Evolutionary conservation across 2,329 filamentous ascomycete species (phyloP), one percentile per base, ranked within the genome.

Genomic region (Penicillium expansum): DNA sequence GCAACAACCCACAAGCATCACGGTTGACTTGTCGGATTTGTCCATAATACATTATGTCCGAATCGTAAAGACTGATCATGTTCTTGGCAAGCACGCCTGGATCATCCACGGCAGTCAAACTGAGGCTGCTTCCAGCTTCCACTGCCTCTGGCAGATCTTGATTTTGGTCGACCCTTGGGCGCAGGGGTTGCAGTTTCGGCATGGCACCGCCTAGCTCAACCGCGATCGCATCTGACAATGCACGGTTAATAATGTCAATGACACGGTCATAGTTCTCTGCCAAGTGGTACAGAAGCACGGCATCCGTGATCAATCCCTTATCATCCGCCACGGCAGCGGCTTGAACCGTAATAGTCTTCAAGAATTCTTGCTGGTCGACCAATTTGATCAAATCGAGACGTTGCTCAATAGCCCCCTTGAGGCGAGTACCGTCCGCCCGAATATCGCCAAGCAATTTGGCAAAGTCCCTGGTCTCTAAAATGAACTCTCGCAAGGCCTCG

Each of bases 391-490:
- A 82, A 30, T 83, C 80, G 41, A 92, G 86, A 37, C 93, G 90
- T 68, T 92, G 85, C 74, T 97, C 92, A 61, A 99, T 92, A 27
- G 91, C 85, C 50, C 94, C 94, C 56, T 85, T 86, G 64, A 96
- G 91, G 57, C 92, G 88, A 59, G 86, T 87, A 22, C 94, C 94
- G 70, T 97, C 91, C 1, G 86, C 85, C 58, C 87, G 85, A 66
- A 99, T 92, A 71, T 99, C 95, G 52, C 95, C 94, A 48, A 99
- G 86, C 14, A 99, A 80, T 69, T 91, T 90, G 69, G 92, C 93
- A 74, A 97, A 99, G 71, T 99, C 94, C 63, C 93, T 86, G 20
- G 92, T 96, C 77, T 99, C 94, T n/a, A 99, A 82, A 27, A 97
- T 92, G 55, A 97, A 86, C 74, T 97, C 94, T 35, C 92, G 90